Base-by-base conservation (phyloP, 192 early-diverging fungal genomes). In the Radiomyces spectabilis region DNA sequence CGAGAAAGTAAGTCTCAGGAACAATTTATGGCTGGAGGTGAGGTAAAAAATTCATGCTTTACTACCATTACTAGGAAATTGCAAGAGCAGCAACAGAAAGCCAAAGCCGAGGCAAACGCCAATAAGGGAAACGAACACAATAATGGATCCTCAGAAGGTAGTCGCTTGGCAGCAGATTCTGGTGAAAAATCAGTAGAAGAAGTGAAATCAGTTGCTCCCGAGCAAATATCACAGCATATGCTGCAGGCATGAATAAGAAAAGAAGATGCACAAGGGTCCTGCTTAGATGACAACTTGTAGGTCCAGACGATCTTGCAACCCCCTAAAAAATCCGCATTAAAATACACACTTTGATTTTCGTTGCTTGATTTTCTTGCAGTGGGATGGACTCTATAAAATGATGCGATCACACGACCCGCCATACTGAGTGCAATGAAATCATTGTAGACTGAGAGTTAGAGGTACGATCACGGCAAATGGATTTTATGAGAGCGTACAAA, bases 1-100 rank as follows among this genome's bases (percentile, higher is more conserved):
- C 85, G 22, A 81, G 82, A 66, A 75, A 79, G 83, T 85, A 79
- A 55, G 77, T 65, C 0, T 0, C 25, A 32, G 2, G 4, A 34
- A 18, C 26, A 22, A 13, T 5, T 1, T 15, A 10, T 26, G 0
- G n/a, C 40, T 8, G 4, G 5, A 13, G 9, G 9, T 34, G 10
- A 39, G n/a, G 29, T 15, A 24, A 38, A 12, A 8, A 18, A 16
- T 33, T 42, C 18, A 56, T 30, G n/a, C 21, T 26, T 18, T 31
- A 33, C 42, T 24, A 7, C 13, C 4, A 24, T 39, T 39, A 38
- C 18, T 43, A 58, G 63, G 30, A 58, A 58, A 57, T 51, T 58
- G 39, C 15, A 48, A 56, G 56, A 58, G 26, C 27, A 38, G 19
- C 48, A 58, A 41, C 27, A 51, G 40, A 29, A 53, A 35, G 16